A percentile compares a stretch with the other conserved stretches of the same genome.
These are phyloP conservation scores for Dactylellina cionopaga DNA, from an alignment of 2,329 filamentous ascomycete species.

Conservation along the genomic window DNA sequence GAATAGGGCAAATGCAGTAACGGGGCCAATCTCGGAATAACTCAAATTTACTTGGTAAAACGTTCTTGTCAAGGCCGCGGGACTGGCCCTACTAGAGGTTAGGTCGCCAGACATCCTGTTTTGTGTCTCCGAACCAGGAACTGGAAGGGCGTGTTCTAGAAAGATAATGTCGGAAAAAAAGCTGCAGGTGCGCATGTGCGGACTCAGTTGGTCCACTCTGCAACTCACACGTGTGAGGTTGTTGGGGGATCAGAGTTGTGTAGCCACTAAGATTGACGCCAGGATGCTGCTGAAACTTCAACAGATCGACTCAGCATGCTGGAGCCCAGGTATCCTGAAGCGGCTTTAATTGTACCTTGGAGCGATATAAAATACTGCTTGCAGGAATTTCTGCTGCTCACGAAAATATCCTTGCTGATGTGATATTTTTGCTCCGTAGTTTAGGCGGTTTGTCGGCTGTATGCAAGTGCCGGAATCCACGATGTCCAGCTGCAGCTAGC, in stretches of 20 bases:
- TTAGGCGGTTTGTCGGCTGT: constrained; percentile 34
- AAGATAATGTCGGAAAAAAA: constrained; percentile 8
- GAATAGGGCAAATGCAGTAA: constrained; percentile 16
- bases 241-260: neutral
- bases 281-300: neutral
- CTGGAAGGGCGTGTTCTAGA: constrained; percentile 19
- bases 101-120: neutral
- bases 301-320: neutral
- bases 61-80: neutral
- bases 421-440: constrained; percentile 6
- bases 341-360: too few species aligned
- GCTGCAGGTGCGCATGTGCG: constrained; percentile 14
- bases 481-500: neutral
- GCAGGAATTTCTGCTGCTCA: constrained; percentile 22
- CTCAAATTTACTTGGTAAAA: constrained; percentile 7
- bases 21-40: constrained; percentile 27
- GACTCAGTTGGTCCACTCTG: constrained; percentile 22
- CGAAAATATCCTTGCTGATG: constrained; percentile 12
- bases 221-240: constrained; percentile 37
- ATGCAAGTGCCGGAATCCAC: constrained; percentile 25
- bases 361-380: constrained; percentile 12
- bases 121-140: constrained; percentile 7
- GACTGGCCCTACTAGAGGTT: neutral
- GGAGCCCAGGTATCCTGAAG: too few species aligned
- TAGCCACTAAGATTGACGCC: neutral